phyloP scores from a whole-genome alignment of 163 green algal genomes.

The Trebouxia gelatinosa region DNA sequence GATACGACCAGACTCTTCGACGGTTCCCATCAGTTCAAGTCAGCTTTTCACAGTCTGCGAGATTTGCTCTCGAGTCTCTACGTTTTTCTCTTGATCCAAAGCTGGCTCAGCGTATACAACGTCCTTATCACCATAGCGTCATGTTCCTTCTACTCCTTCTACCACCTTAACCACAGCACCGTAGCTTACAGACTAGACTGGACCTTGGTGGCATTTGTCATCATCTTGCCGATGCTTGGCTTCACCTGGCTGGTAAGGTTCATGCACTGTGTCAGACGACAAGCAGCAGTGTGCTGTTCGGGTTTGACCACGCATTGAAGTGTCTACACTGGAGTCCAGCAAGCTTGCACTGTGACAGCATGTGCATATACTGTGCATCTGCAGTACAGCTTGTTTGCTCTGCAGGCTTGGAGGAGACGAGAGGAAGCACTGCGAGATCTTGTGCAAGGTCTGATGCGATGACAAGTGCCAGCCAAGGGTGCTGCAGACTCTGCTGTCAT shows the following conservation, averaged over 20 bases:
- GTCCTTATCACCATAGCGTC: slow-evolving; percentile 26
- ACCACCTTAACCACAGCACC: background rate
- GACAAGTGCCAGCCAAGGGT: background rate
- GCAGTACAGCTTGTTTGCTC: too few species aligned
- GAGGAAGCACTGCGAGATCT: slow-evolving; percentile 27
- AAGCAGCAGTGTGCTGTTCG: too few species aligned
- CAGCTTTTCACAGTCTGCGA: slow-evolving; percentile 11
- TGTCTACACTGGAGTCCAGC: too few species aligned
- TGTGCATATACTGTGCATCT: too few species aligned
- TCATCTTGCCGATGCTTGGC: slow-evolving; percentile 23
- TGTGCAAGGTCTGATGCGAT: slow-evolving; percentile 15
- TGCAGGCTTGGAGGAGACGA: slow-evolving; percentile 23
- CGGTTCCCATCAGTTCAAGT: slow-evolving; percentile 2
- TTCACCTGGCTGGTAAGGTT: slow-evolving; percentile 26
- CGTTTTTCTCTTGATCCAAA: slow-evolving; percentile 16
- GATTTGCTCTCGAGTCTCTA: slow-evolving; percentile 13
- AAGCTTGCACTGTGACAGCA: too few species aligned
- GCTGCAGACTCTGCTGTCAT: background rate
- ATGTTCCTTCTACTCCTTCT: slow-evolving; percentile 27
- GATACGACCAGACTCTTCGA: slow-evolving; percentile 21
- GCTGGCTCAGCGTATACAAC: slow-evolving; percentile 28
- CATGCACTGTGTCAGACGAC: too few species aligned
- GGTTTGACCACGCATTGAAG: too few species aligned
- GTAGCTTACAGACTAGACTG: slow-evolving; percentile 20
- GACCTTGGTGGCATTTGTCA: slow-evolving; percentile 27